Evolutionary conservation across 2,329 filamentous ascomycete species (phyloP).

Genomic region (Chalara sp.): DNA sequence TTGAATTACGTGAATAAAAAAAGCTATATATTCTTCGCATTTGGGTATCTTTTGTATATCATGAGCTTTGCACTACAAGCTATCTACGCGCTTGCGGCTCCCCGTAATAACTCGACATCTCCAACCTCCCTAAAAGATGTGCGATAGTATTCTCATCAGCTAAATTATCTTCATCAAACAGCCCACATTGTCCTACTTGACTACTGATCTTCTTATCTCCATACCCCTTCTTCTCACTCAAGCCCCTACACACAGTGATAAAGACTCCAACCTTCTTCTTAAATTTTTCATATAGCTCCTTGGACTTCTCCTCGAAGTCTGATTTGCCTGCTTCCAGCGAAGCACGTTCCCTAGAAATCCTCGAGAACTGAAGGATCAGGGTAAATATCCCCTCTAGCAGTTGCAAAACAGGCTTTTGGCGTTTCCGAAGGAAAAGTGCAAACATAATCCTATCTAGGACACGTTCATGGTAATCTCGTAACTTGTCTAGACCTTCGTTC

Average conservation of each 20-base stretch:
- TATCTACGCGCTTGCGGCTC: slow-evolving; percentile 6
- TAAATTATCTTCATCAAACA: slow-evolving; percentile 32
- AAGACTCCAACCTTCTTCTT: slow-evolving; percentile 69
- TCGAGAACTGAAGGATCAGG: slow-evolving; percentile 66
- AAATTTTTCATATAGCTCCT: slow-evolving; percentile 56
- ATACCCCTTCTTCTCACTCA: slow-evolving; percentile 53
- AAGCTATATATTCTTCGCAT: too few species aligned
- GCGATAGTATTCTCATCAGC: slow-evolving; percentile 54
- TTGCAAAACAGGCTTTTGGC: slow-evolving; percentile 65
- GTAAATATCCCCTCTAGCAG: slow-evolving; percentile 73
- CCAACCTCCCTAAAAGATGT: slow-evolving; percentile 61
- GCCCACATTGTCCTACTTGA: slow-evolving; percentile 18
- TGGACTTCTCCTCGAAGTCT: slow-evolving; percentile 31
- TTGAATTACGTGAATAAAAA: too few species aligned
- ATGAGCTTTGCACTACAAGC: background rate
- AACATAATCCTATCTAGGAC: slow-evolving; percentile 71
- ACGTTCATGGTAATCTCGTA: slow-evolving; percentile 65
- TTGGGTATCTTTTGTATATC: too few species aligned
- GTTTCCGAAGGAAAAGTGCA: slow-evolving; percentile 64
- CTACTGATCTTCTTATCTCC: slow-evolving; percentile 19
- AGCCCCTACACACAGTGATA: slow-evolving; percentile 61
- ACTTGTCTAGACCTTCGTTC: slow-evolving; percentile 55
- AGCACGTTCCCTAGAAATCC: slow-evolving; percentile 35
- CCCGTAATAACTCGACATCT: slow-evolving; percentile 63
- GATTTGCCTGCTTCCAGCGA: slow-evolving; percentile 27